phyloP scores from a whole-genome alignment of 805 yeast species.

The Schizosaccharomyces japonicus region DNA sequence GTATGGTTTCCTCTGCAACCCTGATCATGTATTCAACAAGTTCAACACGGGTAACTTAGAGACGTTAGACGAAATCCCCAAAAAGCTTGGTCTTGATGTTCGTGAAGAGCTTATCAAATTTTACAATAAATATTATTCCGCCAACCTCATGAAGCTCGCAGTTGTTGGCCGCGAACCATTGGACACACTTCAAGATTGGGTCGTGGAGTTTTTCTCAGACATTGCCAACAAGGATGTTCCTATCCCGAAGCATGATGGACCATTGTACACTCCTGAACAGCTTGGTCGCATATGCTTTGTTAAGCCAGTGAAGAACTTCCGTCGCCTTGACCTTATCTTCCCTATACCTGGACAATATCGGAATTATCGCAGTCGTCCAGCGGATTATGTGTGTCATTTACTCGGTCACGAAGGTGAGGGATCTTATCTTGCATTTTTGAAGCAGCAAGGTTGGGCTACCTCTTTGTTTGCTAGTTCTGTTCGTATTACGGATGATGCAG shows the following conservation, averaged over 20 bases:
- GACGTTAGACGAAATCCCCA: constrained; percentile 51
- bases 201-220: constrained; percentile 35
- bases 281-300: constrained; percentile 13
- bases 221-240: constrained; percentile 30
- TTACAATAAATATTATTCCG: constrained; percentile 46
- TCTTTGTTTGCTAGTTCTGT: constrained; percentile 34
- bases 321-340: constrained; percentile 43
- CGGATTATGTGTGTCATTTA: constrained; percentile 50
- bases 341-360: constrained; percentile 51
- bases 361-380: constrained; percentile 45
- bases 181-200: constrained; percentile 50
- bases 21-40: constrained; percentile 59
- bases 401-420: constrained; percentile 88
- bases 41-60: constrained; percentile 72
- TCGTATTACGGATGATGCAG: constrained; percentile 33
- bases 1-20: constrained; percentile 49
- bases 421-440: constrained; percentile 47
- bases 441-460: constrained; percentile 47
- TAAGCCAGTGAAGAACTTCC: constrained; percentile 62
- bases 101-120: constrained; percentile 61
- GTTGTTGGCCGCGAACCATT: constrained; percentile 61
- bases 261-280: constrained; percentile 28
- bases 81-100: constrained; percentile 37
- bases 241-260: constrained; percentile 20
- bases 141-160: constrained; percentile 73